These are phyloP conservation scores for Isatis lusitanica DNA, from an alignment of 441 rosid species.

Conservation along the genomic window DNA sequence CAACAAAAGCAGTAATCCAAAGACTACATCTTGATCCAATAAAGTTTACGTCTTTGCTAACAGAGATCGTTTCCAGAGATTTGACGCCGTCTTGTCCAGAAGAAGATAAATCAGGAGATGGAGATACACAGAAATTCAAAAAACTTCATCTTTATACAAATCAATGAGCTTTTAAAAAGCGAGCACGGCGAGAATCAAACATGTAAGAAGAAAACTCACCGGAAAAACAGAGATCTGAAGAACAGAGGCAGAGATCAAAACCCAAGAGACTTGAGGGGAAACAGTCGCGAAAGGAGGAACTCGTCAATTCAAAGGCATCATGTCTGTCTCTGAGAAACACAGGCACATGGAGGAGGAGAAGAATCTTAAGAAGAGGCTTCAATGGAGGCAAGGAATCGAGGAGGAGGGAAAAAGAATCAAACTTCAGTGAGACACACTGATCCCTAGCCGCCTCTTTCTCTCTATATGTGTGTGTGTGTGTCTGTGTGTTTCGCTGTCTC, in stretches of 20 bases:
- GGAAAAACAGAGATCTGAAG: constrained; percentile 28
- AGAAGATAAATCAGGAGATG: too few relatives aligned
- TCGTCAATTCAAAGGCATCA: constrained; percentile 2
- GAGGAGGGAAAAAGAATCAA: constrained; percentile 28
- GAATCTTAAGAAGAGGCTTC: constrained; percentile 13
- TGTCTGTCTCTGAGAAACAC: background rate
- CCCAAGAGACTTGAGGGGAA: background rate
- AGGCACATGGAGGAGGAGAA: constrained; percentile 1
- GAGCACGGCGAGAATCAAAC: background rate
- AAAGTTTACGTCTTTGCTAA: background rate
- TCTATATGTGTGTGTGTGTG: background rate
- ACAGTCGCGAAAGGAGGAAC: constrained; percentile 4
- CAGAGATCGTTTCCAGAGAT: background rate
- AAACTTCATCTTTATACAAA: background rate
- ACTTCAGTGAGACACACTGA: constrained; percentile 34
- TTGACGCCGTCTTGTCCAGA: background rate
- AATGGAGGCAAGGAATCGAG: constrained; percentile 36
- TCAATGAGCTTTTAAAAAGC: background rate
- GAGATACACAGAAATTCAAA: background rate
- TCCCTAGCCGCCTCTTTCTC: constrained; percentile 13
- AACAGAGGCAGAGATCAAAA: background rate
- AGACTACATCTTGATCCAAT: constrained; percentile 35
- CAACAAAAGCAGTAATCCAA: constrained; percentile 11
- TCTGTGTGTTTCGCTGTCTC: constrained; percentile 10
- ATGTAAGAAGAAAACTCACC: constrained; percentile 21